phyloP scores from a whole-genome alignment of 495 filamentous ascomycete genomes.

The Melanomma pulvis-pyrius region DNA sequence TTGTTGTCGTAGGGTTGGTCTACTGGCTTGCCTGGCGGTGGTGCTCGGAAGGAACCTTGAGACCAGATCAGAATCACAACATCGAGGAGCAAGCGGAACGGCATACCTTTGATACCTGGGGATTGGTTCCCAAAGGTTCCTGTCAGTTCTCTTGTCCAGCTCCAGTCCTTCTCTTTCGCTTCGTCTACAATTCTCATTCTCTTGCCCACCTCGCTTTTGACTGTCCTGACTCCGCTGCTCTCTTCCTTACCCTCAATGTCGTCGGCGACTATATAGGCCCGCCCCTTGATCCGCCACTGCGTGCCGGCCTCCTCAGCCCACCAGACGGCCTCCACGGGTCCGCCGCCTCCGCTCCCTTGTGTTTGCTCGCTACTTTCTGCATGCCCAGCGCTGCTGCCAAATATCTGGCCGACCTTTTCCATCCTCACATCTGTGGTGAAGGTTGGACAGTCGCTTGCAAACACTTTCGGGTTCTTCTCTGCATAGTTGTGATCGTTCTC shows the following conservation, averaged over 20 bases:
- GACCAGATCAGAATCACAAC: neutral
- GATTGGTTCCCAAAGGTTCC: constrained; percentile 85
- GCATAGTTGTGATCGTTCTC: constrained; percentile 68
- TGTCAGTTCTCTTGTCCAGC: constrained; percentile 67
- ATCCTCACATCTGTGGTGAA: constrained; percentile 89
- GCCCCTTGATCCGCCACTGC: constrained; percentile 84
- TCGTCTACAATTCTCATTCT: constrained; percentile 47
- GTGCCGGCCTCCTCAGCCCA: constrained; percentile 71
- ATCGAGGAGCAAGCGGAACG: neutral
- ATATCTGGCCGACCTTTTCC: constrained; percentile 75
- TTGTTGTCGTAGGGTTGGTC: constrained; percentile 53
- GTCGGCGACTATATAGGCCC: constrained; percentile 59
- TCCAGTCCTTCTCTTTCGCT: constrained; percentile 40
- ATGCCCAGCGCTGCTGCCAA: constrained; percentile 49
- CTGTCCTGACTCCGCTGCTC: constrained; percentile 50
- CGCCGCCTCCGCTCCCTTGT: constrained; percentile 63
- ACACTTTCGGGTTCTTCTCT: constrained; percentile 66
- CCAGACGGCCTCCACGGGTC: constrained; percentile 77
- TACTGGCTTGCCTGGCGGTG: constrained; percentile 69
- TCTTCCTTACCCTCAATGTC: constrained; percentile 57
- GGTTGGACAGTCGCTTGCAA: constrained; percentile 72
- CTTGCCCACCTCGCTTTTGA: constrained; percentile 53
- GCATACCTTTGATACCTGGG: constrained; percentile 58
- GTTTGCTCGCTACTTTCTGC: constrained; percentile 41
- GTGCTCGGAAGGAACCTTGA: constrained; percentile 70